Conservation (phyloP, 495 filamentous ascomycete genomes). For the Venustampulla echinocandica region DNA sequence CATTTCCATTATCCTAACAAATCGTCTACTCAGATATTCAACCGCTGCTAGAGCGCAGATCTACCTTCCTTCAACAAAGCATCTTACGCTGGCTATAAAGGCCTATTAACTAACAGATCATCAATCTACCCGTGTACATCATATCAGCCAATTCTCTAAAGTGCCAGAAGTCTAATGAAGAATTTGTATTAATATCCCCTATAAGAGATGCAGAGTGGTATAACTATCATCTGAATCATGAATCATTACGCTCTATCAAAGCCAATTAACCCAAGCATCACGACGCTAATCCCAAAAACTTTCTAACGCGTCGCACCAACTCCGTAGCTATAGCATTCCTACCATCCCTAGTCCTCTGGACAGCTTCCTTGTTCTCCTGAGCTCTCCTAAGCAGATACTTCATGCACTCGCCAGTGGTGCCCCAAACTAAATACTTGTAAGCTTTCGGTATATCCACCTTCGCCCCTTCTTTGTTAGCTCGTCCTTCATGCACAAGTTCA, state of each 20-base stretch:
- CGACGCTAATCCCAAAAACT: slow-evolving; percentile 25
- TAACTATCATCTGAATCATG: too few species aligned
- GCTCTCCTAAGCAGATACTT: slow-evolving; percentile 81
- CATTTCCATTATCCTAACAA: too few species aligned
- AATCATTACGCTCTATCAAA: background rate
- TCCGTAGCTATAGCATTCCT: slow-evolving; percentile 66
- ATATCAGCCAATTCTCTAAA: too few species aligned
- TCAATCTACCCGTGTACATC: too few species aligned
- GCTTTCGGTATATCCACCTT: slow-evolving; percentile 45
- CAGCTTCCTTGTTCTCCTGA: slow-evolving; percentile 86
- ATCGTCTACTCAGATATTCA: too few species aligned
- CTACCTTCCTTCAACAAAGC: too few species aligned
- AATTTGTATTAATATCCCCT: too few species aligned
- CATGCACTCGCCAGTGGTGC: slow-evolving; percentile 84
- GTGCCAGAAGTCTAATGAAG: too few species aligned
- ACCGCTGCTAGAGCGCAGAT: too few species aligned
- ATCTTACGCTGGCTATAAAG: too few species aligned
- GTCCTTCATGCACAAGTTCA: slow-evolving; percentile 56
- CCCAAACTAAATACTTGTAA: slow-evolving; percentile 91
- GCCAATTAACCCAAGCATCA: background rate
- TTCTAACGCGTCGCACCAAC: slow-evolving; percentile 51
- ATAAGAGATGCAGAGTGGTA: too few species aligned
- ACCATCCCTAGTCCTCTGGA: slow-evolving; percentile 65
- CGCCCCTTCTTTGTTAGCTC: slow-evolving; percentile 12
- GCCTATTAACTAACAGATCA: too few species aligned